phyloP scores from a whole-genome alignment of 176 grass and related monocot species.

The Oropetium thomaeum region DNA sequence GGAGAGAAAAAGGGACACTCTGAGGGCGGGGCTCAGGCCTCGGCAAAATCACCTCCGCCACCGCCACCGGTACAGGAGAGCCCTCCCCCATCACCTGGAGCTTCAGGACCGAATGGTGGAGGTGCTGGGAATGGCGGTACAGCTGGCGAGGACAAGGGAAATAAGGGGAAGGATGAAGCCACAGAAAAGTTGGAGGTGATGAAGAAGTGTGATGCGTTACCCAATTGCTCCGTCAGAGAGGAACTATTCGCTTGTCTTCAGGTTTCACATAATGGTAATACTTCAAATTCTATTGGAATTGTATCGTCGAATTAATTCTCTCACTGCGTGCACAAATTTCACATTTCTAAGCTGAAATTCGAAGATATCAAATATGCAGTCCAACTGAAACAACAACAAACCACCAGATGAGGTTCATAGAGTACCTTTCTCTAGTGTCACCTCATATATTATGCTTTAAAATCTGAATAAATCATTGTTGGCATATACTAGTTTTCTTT shows the following conservation, averaged over 20 bases:
- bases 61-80: not conserved
- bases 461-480: not conserved
- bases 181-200: not conserved
- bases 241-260: conserved; percentile 39
- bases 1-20: not conserved
- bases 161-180: not conserved
- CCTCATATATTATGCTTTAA: not conserved
- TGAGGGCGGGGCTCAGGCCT: not conserved
- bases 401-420: not conserved
- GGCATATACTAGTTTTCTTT: conserved; percentile 20
- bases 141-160: not conserved
- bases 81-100: not conserved
- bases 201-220: conserved; percentile 2
- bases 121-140: not conserved
- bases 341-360: not conserved
- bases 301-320: not conserved
- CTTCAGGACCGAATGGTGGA: not conserved
- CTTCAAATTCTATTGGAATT: not conserved
- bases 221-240: not conserved
- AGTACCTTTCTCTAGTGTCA: conserved; percentile 9
- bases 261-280: conserved; percentile 33
- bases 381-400: not conserved
- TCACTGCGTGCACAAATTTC: not conserved
- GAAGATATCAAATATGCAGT: not conserved
- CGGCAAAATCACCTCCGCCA: not conserved